phyloP scores from a whole-genome alignment of 495 filamentous ascomycete species.

The Hypoxylon cercidicola region DNA sequence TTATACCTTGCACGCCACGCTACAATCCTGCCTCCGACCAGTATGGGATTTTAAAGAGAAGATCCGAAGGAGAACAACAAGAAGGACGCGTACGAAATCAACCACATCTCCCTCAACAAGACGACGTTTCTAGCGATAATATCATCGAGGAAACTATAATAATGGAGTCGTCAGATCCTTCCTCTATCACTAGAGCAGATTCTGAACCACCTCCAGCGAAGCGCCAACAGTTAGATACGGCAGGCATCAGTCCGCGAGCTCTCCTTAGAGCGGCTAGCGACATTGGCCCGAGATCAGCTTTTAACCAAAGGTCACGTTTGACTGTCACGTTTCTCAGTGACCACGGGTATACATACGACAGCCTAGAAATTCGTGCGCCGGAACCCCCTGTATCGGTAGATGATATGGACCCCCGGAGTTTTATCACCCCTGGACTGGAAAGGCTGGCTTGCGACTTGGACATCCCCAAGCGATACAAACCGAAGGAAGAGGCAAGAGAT shows the following conservation, averaged over 20 bases:
- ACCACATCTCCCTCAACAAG: conserved; percentile 4
- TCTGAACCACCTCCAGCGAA: conserved; percentile 52
- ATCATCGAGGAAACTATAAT: conserved; percentile 40
- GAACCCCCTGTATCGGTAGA: conserved; percentile 39
- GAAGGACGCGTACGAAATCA: not conserved
- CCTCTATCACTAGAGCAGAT: conserved; percentile 41
- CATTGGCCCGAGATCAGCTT: conserved; percentile 42
- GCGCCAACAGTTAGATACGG: conserved; percentile 23
- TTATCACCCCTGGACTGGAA: conserved; percentile 65
- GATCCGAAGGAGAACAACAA: not conserved
- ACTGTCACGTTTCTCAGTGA: conserved; percentile 33
- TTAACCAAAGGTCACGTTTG: conserved; percentile 7
- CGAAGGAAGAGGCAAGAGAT: conserved; percentile 58
- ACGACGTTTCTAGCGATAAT: conserved; percentile 31
- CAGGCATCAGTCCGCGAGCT: conserved; percentile 22
- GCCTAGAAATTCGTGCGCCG: conserved; percentile 51
- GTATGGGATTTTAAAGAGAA: not conserved
- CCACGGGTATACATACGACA: conserved; percentile 44
- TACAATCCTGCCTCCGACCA: not conserved
- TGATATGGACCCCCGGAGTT: conserved; percentile 33
- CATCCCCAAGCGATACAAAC: conserved; percentile 61
- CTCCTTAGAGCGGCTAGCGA: conserved; percentile 51
- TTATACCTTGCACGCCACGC: conserved; percentile 39
- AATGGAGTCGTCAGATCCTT: conserved; percentile 39
- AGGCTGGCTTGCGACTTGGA: conserved; percentile 64